Conservation (phyloP, 2,329 filamentous ascomycete species). For the Metarhizium robertsii region DNA sequence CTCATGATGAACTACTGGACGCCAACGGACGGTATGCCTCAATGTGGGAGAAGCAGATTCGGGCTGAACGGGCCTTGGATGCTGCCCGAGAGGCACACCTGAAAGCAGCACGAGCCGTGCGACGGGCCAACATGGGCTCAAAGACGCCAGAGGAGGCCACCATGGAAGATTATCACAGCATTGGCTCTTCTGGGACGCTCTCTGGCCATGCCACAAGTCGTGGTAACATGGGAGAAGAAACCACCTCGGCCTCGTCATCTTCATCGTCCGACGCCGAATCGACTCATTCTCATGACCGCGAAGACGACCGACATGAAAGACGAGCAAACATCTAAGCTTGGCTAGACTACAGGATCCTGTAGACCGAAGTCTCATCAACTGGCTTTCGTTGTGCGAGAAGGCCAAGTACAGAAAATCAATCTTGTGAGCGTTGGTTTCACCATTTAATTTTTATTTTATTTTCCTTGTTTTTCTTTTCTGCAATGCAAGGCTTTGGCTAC, state of each 20-base stretch:
- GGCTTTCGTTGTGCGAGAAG: background rate
- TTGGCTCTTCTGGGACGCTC: slow-evolving; percentile 35
- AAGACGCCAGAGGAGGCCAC: slow-evolving; percentile 28
- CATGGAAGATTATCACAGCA: slow-evolving; percentile 36
- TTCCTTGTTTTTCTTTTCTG: background rate
- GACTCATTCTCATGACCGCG: slow-evolving; percentile 16
- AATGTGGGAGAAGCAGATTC: slow-evolving; percentile 86
- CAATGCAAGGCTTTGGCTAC: slow-evolving; percentile 2
- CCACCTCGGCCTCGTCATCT: slow-evolving; percentile 15
- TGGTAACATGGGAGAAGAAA: slow-evolving; percentile 22
- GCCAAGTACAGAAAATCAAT: background rate
- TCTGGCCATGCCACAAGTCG: slow-evolving; percentile 24
- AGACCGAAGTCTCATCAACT: background rate
- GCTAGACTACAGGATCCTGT: background rate
- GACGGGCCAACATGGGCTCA: slow-evolving; percentile 38
- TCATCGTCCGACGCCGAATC: slow-evolving; percentile 29
- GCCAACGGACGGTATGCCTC: slow-evolving; percentile 65
- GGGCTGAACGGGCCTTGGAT: slow-evolving; percentile 55
- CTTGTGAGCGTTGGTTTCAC: background rate
- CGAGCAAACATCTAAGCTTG: background rate
- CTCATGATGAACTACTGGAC: slow-evolving; percentile 65
- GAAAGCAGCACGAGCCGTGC: slow-evolving; percentile 28
- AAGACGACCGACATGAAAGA: background rate
- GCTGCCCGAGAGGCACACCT: slow-evolving; percentile 26
- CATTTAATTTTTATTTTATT: background rate